Evolutionary conservation across 2,329 filamentous ascomycete species (phyloP).

Genomic region (Trichoderma simmonsii): DNA sequence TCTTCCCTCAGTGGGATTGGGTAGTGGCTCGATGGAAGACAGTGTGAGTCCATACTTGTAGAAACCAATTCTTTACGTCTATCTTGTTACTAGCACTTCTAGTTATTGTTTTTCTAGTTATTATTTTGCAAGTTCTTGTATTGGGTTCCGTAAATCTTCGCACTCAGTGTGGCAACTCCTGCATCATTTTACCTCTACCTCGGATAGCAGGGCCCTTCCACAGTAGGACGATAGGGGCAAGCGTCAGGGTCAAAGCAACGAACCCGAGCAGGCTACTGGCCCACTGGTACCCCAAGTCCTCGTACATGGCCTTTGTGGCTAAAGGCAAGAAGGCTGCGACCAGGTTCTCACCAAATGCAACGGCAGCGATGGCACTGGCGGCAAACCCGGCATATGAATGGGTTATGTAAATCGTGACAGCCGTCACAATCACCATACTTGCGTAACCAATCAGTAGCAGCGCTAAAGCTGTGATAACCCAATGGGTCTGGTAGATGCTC

Average conservation of each 20-base stretch:
- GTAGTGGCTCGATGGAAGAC: neutral
- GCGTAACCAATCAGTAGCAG: neutral
- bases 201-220: neutral
- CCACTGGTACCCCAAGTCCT: neutral
- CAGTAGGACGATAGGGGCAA: neutral
- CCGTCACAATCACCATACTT: neutral
- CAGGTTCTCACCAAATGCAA: neutral
- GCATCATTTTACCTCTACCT: neutral
- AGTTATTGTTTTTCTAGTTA: neutral
- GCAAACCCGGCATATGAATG: neutral
- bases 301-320: neutral
- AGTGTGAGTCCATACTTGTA: neutral
- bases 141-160: neutral
- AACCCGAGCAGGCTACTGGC: neutral
- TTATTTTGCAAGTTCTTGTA: neutral
- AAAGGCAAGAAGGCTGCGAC: neutral
- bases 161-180: neutral
- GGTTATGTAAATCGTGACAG: neutral
- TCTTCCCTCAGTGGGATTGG: neutral
- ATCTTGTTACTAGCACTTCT: neutral
- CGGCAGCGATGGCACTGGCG: neutral
- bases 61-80: neutral
- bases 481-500: neutral
- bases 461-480: neutral
- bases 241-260: neutral